Conservation (phyloP, 2,329 filamentous ascomycete species). For the Beauveria sp. region DNA sequence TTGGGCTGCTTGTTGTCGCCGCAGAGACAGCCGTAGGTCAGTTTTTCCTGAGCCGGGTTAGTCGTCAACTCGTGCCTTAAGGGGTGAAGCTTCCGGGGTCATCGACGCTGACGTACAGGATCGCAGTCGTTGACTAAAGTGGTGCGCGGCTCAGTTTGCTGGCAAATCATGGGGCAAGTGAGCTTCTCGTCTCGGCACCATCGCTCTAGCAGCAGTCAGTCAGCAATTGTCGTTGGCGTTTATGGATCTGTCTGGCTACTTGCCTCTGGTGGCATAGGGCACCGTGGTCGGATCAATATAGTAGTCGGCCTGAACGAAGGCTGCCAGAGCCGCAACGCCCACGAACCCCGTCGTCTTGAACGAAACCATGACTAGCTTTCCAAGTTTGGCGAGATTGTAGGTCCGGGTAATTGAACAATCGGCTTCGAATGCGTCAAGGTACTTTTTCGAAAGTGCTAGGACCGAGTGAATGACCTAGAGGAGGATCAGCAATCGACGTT, state of each 20-base stretch:
- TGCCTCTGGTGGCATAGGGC: conserved; percentile 42
- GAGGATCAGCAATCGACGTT: not conserved
- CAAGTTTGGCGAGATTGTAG: not conserved
- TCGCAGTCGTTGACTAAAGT: conserved; percentile 60
- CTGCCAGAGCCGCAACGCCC: conserved; percentile 43
- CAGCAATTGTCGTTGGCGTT: conserved; percentile 11
- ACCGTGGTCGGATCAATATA: conserved; percentile 57
- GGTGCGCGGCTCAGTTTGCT: conserved; percentile 45
- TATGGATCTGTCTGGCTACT: conserved; percentile 19
- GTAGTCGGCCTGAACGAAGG: conserved; percentile 49
- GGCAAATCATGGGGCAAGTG: conserved; percentile 66
- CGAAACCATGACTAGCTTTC: conserved; percentile 41
- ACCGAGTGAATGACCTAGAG: not conserved
- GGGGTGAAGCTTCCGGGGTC: not conserved
- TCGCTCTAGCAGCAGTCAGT: conserved; percentile 30
- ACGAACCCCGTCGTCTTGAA: conserved; percentile 46
- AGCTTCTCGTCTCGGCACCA: conserved; percentile 61
- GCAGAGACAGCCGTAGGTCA: conserved; percentile 69
- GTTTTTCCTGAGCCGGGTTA: conserved; percentile 34
- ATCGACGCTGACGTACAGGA: conserved; percentile 37
- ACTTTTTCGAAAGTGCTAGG: not conserved
- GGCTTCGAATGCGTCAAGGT: not conserved
- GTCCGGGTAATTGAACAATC: not conserved
- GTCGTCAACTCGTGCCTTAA: conserved; percentile 1
- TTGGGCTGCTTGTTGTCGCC: conserved; percentile 59